These are phyloP conservation scores for Candida dajiaensis DNA, from an alignment of 805 yeast species.

Conservation along the genomic window DNA sequence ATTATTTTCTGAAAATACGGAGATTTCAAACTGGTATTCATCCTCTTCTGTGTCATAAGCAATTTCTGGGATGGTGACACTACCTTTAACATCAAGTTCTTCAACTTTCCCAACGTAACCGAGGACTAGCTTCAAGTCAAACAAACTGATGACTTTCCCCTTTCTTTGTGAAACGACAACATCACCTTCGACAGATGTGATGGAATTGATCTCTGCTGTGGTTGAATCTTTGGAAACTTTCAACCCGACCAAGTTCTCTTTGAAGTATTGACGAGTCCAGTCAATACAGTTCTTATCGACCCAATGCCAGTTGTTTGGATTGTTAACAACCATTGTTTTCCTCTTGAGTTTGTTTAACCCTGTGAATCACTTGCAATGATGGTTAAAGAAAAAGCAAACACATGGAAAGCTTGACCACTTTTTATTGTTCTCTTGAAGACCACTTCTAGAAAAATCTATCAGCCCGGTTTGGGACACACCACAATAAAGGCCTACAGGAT, in stretches of 20 bases:
- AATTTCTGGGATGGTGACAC: constrained; percentile 81
- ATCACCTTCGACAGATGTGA: constrained; percentile 74
- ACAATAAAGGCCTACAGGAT: no score
- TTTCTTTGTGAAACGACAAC: constrained; percentile 96
- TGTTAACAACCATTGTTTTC: constrained; percentile 75
- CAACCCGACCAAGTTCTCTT: constrained; percentile 49
- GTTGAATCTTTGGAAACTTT: constrained; percentile 20
- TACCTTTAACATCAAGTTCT: constrained; percentile 49
- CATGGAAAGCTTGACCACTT: not conserved
- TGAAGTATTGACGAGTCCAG: constrained; percentile 82
- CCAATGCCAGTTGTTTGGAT: constrained; percentile 99
- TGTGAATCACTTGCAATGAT: no score
- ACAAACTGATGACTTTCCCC: constrained; percentile 90
- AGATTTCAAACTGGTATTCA: constrained; percentile 79
- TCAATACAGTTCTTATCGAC: constrained; percentile 94
- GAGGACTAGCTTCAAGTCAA: constrained; percentile 69
- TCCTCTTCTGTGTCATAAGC: constrained; percentile 87
- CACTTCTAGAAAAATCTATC: constrained; percentile 4
- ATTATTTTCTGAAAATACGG: constrained; percentile 49
- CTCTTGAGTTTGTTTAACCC: no score
- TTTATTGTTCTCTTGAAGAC: not conserved
- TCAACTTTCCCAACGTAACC: constrained; percentile 45
- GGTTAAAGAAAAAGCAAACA: no score
- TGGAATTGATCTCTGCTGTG: constrained; percentile 28
- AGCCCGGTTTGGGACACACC: not conserved